Conservation (phyloP, 176 grass and related monocot genomes). For the Phoenix roebelenii region DNA sequence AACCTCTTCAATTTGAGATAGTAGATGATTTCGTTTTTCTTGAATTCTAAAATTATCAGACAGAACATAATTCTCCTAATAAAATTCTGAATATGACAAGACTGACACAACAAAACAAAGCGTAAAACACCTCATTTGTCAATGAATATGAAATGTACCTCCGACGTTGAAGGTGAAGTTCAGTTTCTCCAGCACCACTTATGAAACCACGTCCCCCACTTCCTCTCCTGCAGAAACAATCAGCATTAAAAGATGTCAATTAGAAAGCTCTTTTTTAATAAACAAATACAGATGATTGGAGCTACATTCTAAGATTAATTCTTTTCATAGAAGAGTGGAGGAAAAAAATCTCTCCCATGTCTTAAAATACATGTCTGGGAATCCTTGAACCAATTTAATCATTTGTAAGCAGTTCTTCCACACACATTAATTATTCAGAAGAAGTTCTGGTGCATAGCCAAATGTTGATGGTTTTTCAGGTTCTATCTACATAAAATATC, state of each 20-base stretch:
- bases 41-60: slow-evolving; percentile 52
- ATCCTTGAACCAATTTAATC: too few relatives aligned
- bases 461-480: too few relatives aligned
- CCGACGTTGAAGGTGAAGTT: slow-evolving; percentile 93
- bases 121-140: slow-evolving; percentile 8
- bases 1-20: slow-evolving; percentile 81
- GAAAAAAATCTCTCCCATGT: too few relatives aligned
- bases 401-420: too few relatives aligned
- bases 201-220: slow-evolving; percentile 81
- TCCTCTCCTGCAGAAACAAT: slow-evolving; percentile 61
- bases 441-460: too few relatives aligned
- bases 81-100: neutral
- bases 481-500: too few relatives aligned
- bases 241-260: neutral
- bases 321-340: too few relatives aligned
- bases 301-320: too few relatives aligned
- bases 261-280: neutral
- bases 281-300: too few relatives aligned
- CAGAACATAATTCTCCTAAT: neutral
- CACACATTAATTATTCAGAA: too few relatives aligned
- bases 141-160: slow-evolving; percentile 40
- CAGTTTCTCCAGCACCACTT: slow-evolving; percentile 96
- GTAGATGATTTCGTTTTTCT: slow-evolving; percentile 48
- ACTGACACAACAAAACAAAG: neutral
- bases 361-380: too few relatives aligned